Evolutionary conservation across 2,329 filamentous ascomycete species (phyloP).

Genomic region (Cordyceps tenuipes): DNA sequence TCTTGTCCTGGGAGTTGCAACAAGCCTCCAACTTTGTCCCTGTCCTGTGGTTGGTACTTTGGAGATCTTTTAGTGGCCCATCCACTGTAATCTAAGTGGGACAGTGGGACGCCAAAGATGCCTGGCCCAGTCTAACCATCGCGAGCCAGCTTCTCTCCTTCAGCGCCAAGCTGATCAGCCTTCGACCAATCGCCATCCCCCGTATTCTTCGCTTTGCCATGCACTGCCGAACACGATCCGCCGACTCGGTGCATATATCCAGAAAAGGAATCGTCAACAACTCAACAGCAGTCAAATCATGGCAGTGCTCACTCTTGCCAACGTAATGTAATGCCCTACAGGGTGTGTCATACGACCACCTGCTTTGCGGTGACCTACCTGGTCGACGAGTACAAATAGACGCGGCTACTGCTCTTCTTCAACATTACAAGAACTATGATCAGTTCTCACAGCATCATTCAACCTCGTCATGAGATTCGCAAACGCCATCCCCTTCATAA

Average conservation of each 20-base stretch:
- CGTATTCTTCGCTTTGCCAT: constrained; percentile 10
- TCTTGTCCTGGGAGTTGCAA: neutral
- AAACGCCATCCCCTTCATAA: neutral
- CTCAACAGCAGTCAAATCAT: neutral
- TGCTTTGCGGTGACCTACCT: neutral
- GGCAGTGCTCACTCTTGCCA: neutral
- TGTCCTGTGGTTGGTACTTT: neutral
- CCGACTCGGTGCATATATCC: constrained; percentile 1
- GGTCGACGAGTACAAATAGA: neutral
- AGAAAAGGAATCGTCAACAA: neutral
- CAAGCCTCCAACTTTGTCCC: neutral
- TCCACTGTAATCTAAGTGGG: neutral
- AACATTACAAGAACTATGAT: neutral
- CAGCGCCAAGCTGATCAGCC: neutral
- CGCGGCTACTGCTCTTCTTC: neutral
- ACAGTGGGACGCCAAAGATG: neutral
- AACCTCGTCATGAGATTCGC: neutral
- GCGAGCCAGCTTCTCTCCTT: neutral
- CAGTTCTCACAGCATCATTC: neutral
- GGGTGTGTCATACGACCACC: neutral
- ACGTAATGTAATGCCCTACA: constrained; percentile 1
- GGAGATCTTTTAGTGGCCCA: neutral
- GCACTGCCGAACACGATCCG: constrained; percentile 3
- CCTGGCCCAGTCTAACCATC: constrained; percentile 2
- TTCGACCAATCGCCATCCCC: neutral